Conservation (phyloP, 148 eudicot genomes). For the Heliamphora exappendiculata region DNA sequence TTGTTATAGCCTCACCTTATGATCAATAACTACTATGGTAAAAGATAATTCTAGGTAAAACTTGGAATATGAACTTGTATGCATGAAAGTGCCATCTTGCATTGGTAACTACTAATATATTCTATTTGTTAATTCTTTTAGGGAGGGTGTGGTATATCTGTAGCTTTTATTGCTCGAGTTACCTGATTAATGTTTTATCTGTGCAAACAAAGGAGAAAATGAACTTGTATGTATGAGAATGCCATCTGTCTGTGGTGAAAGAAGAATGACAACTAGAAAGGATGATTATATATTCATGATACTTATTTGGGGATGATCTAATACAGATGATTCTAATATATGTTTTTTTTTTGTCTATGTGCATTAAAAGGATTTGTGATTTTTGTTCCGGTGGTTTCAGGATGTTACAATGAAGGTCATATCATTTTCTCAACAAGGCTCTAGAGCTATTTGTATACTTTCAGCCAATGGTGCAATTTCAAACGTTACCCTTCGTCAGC, state of each 20-base stretch:
- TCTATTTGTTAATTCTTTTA: too few species aligned
- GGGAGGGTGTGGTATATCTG: too few species aligned
- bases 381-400: slow-evolving; percentile 28
- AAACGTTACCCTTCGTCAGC: slow-evolving; percentile 85
- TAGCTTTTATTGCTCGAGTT: too few species aligned
- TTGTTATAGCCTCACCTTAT: too few species aligned
- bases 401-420: slow-evolving; percentile 81
- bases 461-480: slow-evolving; percentile 88
- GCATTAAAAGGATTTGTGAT: not conserved
- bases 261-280: not conserved
- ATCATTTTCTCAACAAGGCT: slow-evolving; percentile 85
- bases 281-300: not conserved
- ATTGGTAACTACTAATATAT: too few species aligned
- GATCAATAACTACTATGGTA: too few species aligned
- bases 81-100: too few species aligned
- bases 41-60: not conserved
- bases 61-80: not conserved
- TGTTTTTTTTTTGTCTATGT: not conserved
- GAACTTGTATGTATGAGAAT: too few species aligned
- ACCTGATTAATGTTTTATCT: too few species aligned
- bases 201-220: too few species aligned
- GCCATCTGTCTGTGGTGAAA: too few species aligned
- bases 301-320: not conserved
- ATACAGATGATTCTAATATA: not conserved
- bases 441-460: slow-evolving; percentile 73